Conservation (phyloP, 345 rosid genomes). For the Acer yangbiense region DNA sequence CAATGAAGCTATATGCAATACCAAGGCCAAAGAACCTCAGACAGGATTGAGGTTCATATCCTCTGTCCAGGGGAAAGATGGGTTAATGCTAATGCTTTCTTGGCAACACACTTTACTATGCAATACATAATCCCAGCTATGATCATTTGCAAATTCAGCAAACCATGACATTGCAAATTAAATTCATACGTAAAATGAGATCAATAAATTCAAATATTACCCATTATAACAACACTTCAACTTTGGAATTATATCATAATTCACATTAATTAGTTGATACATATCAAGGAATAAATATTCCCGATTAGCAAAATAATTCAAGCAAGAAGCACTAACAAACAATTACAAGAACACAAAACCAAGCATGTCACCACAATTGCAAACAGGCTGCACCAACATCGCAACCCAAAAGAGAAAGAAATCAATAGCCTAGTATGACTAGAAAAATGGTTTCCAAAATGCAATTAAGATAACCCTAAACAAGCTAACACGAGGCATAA, state of each 20-base stretch:
- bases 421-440: background rate
- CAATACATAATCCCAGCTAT: background rate
- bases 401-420: background rate
- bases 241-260: background rate
- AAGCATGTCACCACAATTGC: background rate
- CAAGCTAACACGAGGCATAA: background rate
- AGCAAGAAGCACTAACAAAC: background rate
- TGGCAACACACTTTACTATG: background rate
- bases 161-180: background rate
- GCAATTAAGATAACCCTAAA: background rate
- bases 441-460: background rate
- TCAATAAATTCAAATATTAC: background rate
- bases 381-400: background rate
- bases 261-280: background rate
- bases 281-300: background rate
- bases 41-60: background rate
- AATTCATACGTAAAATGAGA: background rate
- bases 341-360: background rate
- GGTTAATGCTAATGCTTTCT: background rate
- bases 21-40: background rate
- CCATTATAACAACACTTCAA: background rate
- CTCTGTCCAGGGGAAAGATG: background rate
- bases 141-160: background rate
- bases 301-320: background rate
- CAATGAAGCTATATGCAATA: constrained; percentile 2